These are phyloP conservation scores for Sugiyamaella lignohabitans DNA, from an alignment of 805 yeast species.

Conservation along the genomic window DNA sequence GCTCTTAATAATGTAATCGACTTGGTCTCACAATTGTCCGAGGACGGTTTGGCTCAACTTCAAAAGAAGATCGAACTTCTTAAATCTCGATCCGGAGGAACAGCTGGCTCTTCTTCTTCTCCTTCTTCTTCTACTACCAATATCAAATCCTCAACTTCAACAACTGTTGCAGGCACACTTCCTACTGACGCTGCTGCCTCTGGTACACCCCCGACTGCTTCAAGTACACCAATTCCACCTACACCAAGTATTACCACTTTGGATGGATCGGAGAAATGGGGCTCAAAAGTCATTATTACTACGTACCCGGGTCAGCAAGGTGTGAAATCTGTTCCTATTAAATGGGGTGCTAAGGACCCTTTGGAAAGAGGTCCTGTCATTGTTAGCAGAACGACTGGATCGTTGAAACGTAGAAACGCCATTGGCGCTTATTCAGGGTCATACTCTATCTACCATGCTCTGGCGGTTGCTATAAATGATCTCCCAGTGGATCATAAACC, in stretches of 20 bases:
- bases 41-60: background rate
- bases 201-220: background rate
- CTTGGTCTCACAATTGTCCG: background rate
- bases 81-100: background rate
- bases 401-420: slow-evolving; percentile 50
- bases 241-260: background rate
- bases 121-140: background rate
- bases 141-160: background rate
- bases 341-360: slow-evolving; percentile 50
- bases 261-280: slow-evolving; percentile 20
- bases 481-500: slow-evolving; percentile 47
- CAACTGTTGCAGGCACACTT: background rate
- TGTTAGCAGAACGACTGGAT: slow-evolving; percentile 44
- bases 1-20: background rate
- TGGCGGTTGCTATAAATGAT: slow-evolving; percentile 57
- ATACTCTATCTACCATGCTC: slow-evolving; percentile 57
- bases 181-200: background rate
- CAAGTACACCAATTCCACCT: background rate
- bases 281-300: slow-evolving; percentile 39
- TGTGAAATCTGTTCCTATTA: slow-evolving; percentile 42
- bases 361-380: slow-evolving; percentile 51
- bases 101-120: background rate
- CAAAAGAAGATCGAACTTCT: background rate
- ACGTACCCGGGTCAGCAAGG: slow-evolving; percentile 49
- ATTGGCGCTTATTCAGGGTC: slow-evolving; percentile 64